phyloP scores from a whole-genome alignment of 768 basidiomycete genomes.

The Termitomyces heimii region DNA sequence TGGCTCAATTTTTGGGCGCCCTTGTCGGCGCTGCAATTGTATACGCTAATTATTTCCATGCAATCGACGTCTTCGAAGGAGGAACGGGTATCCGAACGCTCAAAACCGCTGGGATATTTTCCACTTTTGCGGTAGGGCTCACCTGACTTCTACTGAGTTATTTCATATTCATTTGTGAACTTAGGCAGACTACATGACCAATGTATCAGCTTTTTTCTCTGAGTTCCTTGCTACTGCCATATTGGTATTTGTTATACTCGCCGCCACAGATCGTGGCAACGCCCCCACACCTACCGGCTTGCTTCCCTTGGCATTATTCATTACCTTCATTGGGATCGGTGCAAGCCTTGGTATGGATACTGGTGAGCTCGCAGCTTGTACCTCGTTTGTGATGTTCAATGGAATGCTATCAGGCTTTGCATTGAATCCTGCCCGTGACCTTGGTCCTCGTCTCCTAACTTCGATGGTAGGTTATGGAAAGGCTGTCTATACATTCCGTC shows the following conservation, averaged over 20 bases:
- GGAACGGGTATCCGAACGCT: constrained; percentile 47
- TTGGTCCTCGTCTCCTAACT: constrained; percentile 63
- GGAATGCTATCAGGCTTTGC: constrained; percentile 24
- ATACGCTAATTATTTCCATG: constrained; percentile 65
- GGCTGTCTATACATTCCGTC: constrained; percentile 34
- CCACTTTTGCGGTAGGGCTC: constrained; percentile 50
- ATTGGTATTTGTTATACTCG: constrained; percentile 51
- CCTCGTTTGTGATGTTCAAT: neutral
- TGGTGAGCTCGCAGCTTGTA: constrained; percentile 15
- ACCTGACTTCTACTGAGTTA: neutral
- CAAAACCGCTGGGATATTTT: constrained; percentile 50
- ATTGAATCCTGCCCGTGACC: constrained; percentile 30
- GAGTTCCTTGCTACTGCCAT: constrained; percentile 59
- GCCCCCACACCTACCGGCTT: constrained; percentile 41
- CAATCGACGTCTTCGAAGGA: constrained; percentile 60
- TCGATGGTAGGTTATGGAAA: constrained; percentile 68
- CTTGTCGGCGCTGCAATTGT: constrained; percentile 50
- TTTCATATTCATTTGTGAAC: neutral
- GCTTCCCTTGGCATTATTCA: constrained; percentile 53
- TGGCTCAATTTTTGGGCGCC: constrained; percentile 59
- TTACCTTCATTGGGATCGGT: constrained; percentile 53
- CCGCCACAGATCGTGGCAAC: constrained; percentile 49
- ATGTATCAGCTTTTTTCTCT: constrained; percentile 34
- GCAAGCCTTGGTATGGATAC: constrained; percentile 60
- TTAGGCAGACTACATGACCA: constrained; percentile 26